phyloP scores from a whole-genome alignment of 208 protist species.

The Leishmania martiniquensis region DNA sequence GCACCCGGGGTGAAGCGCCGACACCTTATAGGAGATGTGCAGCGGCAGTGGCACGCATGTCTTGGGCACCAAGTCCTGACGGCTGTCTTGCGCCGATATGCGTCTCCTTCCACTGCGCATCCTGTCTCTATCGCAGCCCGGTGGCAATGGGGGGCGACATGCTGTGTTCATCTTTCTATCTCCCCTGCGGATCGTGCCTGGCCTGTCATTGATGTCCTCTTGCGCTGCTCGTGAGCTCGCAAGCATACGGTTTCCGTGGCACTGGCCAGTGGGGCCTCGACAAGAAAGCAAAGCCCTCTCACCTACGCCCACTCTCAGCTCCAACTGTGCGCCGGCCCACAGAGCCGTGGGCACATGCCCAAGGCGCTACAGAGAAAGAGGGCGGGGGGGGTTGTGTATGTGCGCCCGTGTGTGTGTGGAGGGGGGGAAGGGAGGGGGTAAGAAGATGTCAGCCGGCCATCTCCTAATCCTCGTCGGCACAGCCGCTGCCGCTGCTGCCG shows the following conservation, averaged over 20 bases:
- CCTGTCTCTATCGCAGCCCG: background rate
- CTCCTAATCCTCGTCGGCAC: background rate
- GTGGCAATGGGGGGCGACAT: background rate
- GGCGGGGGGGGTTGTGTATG: too few relatives aligned
- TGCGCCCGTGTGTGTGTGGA: too few relatives aligned
- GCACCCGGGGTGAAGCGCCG: background rate
- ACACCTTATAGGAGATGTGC: background rate
- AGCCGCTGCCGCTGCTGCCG: constrained; percentile 4
- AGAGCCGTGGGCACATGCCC: background rate
- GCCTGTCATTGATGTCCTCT: background rate
- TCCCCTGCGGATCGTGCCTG: background rate
- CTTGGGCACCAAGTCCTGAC: background rate
- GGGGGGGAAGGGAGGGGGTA: background rate
- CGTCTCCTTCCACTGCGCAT: background rate
- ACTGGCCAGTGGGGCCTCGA: background rate
- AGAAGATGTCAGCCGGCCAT: background rate
- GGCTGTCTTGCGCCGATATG: background rate
- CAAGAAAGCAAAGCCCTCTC: background rate
- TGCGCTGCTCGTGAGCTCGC: background rate
- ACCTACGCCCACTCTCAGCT: background rate
- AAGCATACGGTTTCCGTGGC: background rate
- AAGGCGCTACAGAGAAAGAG: background rate
- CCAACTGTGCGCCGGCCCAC: background rate
- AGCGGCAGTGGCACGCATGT: background rate
- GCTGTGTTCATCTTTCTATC: background rate